phyloP scores from a whole-genome alignment of 2,329 filamentous ascomycete species.

The Thelonectria olida region DNA sequence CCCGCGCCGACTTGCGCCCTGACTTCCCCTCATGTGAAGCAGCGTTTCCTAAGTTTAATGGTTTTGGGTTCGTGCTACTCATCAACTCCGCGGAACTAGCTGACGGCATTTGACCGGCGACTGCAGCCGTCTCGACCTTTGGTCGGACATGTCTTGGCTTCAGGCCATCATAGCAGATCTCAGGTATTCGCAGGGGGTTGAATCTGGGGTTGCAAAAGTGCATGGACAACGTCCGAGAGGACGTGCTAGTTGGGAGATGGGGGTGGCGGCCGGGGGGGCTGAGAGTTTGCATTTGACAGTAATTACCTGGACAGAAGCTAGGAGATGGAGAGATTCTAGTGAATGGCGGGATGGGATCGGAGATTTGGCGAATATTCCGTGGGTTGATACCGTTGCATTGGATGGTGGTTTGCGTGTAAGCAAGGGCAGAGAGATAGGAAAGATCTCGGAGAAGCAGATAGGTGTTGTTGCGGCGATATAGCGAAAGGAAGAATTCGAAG shows the following conservation, averaged over 20 bases:
- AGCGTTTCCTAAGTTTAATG: not conserved
- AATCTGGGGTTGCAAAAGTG: not conserved
- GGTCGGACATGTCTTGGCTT: no score
- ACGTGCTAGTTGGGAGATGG: not conserved
- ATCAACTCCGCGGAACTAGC: not conserved
- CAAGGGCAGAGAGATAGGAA: no score
- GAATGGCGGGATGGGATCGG: no score
- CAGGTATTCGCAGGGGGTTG: not conserved
- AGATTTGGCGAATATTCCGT: no score
- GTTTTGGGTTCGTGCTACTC: not conserved
- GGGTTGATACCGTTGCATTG: no score
- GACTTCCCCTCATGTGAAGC: not conserved
- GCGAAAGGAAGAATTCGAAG: no score
- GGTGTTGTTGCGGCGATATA: no score
- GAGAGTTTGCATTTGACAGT: not conserved
- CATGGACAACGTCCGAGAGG: not conserved
- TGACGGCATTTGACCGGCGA: no score
- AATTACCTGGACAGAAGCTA: no score
- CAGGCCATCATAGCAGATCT: not conserved
- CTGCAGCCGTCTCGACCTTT: not conserved
- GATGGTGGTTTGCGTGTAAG: no score
- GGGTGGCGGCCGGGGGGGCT: not conserved
- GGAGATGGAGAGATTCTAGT: not conserved
- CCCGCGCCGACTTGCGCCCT: conserved; percentile 36
- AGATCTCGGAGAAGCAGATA: no score